Percentiles rank a stretch among this genome's conserved stretches.
These are phyloP conservation scores for Solanum chaucha DNA, from an alignment of 257 asterid species.

Conservation along the genomic window DNA sequence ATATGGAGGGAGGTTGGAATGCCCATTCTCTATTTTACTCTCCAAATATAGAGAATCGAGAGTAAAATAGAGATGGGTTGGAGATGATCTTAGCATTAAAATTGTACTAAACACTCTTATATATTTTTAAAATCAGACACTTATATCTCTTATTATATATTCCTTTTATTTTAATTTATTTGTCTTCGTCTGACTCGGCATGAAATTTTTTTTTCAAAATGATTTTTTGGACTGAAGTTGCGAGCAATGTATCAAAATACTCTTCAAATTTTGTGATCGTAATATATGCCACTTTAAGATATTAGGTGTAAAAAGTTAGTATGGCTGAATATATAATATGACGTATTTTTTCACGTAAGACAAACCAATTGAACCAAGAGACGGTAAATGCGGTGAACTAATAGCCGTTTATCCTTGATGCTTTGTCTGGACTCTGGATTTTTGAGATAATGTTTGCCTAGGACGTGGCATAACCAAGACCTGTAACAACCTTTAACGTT, in stretches of 20 bases:
- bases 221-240: not conserved
- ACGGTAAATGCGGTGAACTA: not conserved
- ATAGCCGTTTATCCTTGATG: not conserved
- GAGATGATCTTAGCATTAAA: no score
- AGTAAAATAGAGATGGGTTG: no score
- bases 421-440: not conserved
- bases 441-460: not conserved
- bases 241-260: not conserved
- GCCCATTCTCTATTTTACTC: no score
- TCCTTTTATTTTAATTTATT: fast-evolving
- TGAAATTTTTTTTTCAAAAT: no score
- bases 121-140: not conserved
- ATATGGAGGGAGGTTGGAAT: no score
- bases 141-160: fast-evolving
- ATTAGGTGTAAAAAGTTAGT: not conserved
- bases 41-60: no score
- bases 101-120: not conserved
- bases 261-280: not conserved
- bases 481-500: not conserved
- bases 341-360: not conserved
- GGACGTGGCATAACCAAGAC: not conserved
- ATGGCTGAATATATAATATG: not conserved
- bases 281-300: not conserved
- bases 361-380: not conserved
- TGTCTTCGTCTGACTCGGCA: fast-evolving